A percentile compares a stretch with the other conserved stretches of the same genome.
Evolutionary conservation across 2,329 filamentous ascomycete genomes (phyloP).

Genomic region (Fusarium sp.): DNA sequence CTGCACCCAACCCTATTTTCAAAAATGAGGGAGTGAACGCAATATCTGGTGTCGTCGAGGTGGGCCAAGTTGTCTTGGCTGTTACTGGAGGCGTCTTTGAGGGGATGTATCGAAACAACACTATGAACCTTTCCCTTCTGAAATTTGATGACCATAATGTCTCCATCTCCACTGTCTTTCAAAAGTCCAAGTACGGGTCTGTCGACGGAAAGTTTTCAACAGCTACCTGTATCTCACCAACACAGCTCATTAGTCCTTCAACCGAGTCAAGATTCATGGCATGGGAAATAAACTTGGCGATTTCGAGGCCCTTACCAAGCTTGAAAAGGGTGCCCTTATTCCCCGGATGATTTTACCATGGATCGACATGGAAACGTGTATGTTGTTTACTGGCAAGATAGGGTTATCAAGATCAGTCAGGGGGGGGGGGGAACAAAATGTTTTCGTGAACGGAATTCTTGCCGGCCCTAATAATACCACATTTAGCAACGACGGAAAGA

Average conservation of each 20-base stretch:
- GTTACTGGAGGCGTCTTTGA: background rate
- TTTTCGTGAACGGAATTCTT: background rate
- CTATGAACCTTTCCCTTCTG: background rate
- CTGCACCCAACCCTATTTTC: background rate
- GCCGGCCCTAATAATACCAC: background rate
- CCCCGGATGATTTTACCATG: background rate
- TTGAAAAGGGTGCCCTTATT: background rate
- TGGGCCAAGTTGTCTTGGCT: background rate
- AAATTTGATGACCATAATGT: background rate
- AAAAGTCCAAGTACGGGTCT: background rate
- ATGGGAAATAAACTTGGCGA: background rate
- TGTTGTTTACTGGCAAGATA: background rate
- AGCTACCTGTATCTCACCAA: conserved; percentile 9
- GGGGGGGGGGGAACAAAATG: background rate
- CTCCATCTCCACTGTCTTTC: background rate
- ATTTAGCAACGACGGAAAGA: background rate
- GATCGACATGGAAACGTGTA: background rate
- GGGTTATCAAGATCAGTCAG: background rate
- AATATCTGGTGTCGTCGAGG: background rate
- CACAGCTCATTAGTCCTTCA: background rate
- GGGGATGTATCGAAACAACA: background rate
- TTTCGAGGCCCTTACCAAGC: background rate
- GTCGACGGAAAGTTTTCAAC: background rate
- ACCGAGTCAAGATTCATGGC: background rate
- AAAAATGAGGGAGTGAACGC: background rate